These are phyloP conservation scores for Corinectria fuckeliana DNA, from an alignment of 2,329 filamentous ascomycete species.

Conservation along the genomic window DNA sequence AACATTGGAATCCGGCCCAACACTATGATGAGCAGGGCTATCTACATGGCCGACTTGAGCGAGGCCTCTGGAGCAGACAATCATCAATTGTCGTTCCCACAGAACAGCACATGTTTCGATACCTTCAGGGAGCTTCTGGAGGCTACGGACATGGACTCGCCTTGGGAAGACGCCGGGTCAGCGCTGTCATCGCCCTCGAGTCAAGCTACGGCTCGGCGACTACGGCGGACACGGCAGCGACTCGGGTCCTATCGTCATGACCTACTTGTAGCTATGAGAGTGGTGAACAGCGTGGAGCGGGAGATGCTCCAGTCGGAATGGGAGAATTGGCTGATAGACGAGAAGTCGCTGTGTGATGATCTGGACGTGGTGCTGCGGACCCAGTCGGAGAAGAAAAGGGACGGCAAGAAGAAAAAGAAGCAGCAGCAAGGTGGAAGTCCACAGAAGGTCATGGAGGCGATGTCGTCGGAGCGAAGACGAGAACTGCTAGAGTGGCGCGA, in stretches of 20 bases:
- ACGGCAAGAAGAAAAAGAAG: conserved; percentile 20
- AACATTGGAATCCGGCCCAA: conserved; percentile 82
- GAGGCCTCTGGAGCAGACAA: conserved; percentile 57
- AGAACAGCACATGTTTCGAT: conserved; percentile 64
- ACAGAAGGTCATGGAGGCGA: conserved; percentile 43
- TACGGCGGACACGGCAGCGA: conserved; percentile 81
- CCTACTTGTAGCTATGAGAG: conserved; percentile 84
- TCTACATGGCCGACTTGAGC: conserved; percentile 84
- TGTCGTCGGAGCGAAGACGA: conserved; percentile 42
- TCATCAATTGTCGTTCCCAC: conserved; percentile 44
- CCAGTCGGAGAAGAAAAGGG: conserved; percentile 31
- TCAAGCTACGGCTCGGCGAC: conserved; percentile 64
- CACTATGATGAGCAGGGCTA: conserved; percentile 79
- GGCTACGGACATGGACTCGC: conserved; percentile 62
- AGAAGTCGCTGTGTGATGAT: conserved; percentile 77
- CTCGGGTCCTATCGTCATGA: conserved; percentile 88
- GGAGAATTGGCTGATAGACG: conserved; percentile 88
- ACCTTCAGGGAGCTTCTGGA: conserved; percentile 67
- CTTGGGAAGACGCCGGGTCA: conserved; percentile 59
- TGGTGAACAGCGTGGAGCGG: conserved; percentile 87
- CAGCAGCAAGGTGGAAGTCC: conserved; percentile 31
- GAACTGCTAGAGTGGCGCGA: conserved; percentile 57
- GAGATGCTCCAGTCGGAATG: conserved; percentile 89
- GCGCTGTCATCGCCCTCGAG: conserved; percentile 55
- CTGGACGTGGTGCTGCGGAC: conserved; percentile 53